Conservation (phyloP, 2,329 filamentous ascomycete species). For the Sphaerulina musiva region DNA sequence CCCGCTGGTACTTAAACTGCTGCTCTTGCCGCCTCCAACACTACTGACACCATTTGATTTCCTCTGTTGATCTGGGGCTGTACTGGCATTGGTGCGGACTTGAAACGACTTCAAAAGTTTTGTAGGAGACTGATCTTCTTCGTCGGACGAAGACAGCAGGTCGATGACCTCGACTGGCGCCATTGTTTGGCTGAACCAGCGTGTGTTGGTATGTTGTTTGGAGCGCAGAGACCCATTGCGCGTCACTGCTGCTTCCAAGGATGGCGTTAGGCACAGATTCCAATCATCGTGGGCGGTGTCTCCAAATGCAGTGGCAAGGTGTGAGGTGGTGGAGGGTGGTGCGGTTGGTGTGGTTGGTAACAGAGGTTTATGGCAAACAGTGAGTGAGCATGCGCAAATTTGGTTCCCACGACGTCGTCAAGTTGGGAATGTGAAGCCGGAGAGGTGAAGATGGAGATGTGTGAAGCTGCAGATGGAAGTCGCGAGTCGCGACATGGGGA, state of each 20-base stretch:
- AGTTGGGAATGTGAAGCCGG: too few relatives aligned
- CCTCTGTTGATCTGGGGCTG: not conserved
- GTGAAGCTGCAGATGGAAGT: too few relatives aligned
- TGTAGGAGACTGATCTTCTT: constrained; percentile 11
- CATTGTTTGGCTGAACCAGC: not conserved
- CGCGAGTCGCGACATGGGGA: too few relatives aligned
- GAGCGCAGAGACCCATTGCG: not conserved
- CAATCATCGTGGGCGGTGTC: too few relatives aligned
- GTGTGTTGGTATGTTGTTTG: not conserved
- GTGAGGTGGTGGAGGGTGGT: too few relatives aligned
- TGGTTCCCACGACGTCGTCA: too few relatives aligned
- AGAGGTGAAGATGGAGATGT: not conserved
- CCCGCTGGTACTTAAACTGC: not conserved
- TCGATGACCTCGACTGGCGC: constrained; percentile 9
- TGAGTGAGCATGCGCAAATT: too few relatives aligned
- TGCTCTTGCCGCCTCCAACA: not conserved
- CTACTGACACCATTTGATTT: not conserved
- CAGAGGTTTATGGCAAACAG: too few relatives aligned
- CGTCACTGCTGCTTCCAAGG: not conserved
- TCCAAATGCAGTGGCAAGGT: too few relatives aligned
- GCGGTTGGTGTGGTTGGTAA: too few relatives aligned
- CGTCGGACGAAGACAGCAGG: constrained; percentile 6
- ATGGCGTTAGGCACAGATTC: not conserved
- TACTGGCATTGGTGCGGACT: not conserved
- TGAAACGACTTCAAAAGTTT: constrained; percentile 8